These are phyloP conservation scores for Solanum lignicaule DNA, from an alignment of 257 asterid species.

Conservation along the genomic window DNA sequence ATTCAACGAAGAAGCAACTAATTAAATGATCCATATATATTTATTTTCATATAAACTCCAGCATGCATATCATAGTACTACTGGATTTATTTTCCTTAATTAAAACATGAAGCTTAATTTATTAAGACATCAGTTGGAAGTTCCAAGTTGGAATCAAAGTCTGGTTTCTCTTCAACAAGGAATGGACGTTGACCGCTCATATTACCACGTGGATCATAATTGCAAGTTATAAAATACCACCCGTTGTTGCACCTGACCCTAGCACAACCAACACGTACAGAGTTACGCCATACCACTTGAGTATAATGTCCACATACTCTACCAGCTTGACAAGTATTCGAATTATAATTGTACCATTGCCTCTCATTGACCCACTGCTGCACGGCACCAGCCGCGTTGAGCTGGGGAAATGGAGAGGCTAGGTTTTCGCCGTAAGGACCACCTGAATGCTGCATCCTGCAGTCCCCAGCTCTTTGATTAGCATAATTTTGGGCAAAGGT, in stretches of 20 bases:
- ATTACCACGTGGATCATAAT: constrained; percentile 9
- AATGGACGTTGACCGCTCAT: not conserved
- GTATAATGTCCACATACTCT: no score
- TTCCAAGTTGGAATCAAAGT: not conserved
- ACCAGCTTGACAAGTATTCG: constrained; percentile 13
- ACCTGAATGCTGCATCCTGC: constrained; percentile 28
- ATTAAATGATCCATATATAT: not conserved
- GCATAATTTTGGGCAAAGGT: constrained; percentile 32
- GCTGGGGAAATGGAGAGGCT: constrained; percentile 9
- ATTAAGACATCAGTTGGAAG: not conserved
- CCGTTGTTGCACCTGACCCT: no score
- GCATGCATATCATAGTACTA: not conserved
- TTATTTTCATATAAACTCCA: not conserved
- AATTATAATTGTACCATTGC: constrained; percentile 7
- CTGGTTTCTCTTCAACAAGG: not conserved
- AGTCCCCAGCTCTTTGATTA: constrained; percentile 19
- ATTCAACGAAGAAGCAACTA: not conserved
- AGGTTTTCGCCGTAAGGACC: constrained; percentile 36
- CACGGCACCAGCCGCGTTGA: constrained; percentile 21
- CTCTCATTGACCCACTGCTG: constrained; percentile 25
- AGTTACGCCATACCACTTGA: no score
- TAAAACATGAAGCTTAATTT: no score
- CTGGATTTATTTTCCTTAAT: no score
- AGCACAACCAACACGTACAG: no score
- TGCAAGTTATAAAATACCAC: not conserved